Conservation (phyloP, 306 rosid genomes). For the Sesbania bispinosa region DNA sequence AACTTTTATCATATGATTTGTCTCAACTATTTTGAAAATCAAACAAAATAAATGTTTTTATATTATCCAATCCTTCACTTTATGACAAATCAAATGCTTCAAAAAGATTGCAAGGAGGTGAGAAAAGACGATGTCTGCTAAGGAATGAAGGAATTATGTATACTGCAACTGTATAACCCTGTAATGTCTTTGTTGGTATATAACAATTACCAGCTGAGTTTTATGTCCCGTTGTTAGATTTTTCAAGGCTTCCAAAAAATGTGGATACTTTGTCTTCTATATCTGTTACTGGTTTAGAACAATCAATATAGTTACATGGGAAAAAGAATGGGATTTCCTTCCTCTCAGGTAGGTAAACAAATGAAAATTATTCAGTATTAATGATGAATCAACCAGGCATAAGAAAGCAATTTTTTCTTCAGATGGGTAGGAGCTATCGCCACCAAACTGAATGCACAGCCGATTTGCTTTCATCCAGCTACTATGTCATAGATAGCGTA, state of each 20-base stretch:
- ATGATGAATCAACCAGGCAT: constrained; percentile 24
- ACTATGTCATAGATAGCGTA: constrained; percentile 51
- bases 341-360: constrained; percentile 17
- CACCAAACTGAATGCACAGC: constrained; percentile 21
- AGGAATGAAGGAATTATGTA: constrained; percentile 11
- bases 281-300: constrained; percentile 8
- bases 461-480: constrained; percentile 21
- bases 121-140: not conserved
- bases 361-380: constrained; percentile 8
- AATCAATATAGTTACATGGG: constrained; percentile 28
- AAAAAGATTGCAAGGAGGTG: not conserved
- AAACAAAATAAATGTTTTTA: not conserved
- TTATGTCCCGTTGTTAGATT: constrained; percentile 1
- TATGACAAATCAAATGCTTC: not conserved
- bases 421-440: constrained; percentile 16
- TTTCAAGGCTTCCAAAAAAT: not conserved
- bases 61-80: not conserved
- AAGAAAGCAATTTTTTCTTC: constrained; percentile 25
- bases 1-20: not conserved
- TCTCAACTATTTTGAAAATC: not conserved
- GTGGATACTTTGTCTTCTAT: not conserved
- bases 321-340: constrained; percentile 17
- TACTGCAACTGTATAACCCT: constrained; percentile 3
- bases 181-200: not conserved
- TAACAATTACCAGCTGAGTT: not conserved